Evolutionary conservation across 495 filamentous ascomycete species (phyloP).

Genomic region (Friedmanniomyces simplex): DNA sequence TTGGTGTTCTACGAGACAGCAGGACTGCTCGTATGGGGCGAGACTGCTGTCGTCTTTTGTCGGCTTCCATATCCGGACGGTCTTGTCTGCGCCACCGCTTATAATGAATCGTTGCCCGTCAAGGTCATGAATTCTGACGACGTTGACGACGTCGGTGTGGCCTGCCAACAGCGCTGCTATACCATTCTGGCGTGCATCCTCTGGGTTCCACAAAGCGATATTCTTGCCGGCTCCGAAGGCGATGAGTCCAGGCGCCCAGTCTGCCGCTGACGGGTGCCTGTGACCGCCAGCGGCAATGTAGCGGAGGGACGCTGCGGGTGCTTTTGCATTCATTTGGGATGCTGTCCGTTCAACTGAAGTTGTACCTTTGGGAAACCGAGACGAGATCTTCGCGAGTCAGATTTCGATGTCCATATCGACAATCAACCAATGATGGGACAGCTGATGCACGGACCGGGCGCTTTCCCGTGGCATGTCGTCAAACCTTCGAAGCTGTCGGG

Average conservation of each 20-base stretch:
- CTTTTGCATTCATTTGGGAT: no score
- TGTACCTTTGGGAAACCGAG: no score
- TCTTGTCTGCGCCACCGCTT: slow-evolving; percentile 74
- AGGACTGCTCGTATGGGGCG: slow-evolving; percentile 34
- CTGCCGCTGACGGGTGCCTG: slow-evolving; percentile 76
- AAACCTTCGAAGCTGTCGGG: no score
- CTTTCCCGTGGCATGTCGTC: no score
- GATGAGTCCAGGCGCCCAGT: slow-evolving; percentile 69
- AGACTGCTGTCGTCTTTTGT: slow-evolving; percentile 13
- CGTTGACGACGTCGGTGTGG: slow-evolving; percentile 74
- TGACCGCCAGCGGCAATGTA: slow-evolving; percentile 75
- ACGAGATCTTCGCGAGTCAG: no score
- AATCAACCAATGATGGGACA: no score
- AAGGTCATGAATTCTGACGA: slow-evolving; percentile 60
- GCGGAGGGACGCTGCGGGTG: no score
- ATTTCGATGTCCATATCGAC: no score
- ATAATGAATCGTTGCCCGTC: slow-evolving; percentile 24
- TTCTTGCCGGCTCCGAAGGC: slow-evolving; percentile 86
- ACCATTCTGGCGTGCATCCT: slow-evolving; percentile 46
- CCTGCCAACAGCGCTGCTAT: slow-evolving; percentile 63
- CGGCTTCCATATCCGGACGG: slow-evolving; percentile 59
- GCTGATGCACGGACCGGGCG: no score
- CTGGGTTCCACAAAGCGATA: slow-evolving; percentile 78
- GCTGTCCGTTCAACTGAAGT: no score
- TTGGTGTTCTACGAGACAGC: slow-evolving; percentile 51